These are phyloP conservation scores for Chalaropsis thielavioides DNA, from an alignment of 2,329 filamentous ascomycete genomes.

Conservation along the genomic window DNA sequence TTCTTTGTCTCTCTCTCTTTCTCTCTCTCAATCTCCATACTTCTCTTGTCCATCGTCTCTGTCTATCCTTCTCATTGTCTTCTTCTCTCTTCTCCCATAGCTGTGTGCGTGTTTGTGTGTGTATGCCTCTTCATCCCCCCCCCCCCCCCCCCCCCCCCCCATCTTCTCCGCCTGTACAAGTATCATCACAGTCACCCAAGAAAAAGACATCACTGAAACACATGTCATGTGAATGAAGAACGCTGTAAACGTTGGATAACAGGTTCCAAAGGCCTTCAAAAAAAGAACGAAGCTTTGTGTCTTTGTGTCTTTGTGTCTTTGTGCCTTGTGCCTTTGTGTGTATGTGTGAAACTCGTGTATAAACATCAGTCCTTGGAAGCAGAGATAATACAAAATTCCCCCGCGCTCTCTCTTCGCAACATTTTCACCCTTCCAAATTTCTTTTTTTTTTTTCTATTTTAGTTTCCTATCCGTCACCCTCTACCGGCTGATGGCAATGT, in stretches of 20 bases:
- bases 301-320: too few species aligned
- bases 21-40: background rate
- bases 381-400: too few species aligned
- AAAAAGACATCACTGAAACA: background rate
- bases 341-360: too few species aligned
- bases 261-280: too few species aligned
- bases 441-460: background rate
- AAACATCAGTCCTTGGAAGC: too few species aligned
- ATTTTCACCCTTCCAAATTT: background rate
- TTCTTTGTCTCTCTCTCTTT: background rate
- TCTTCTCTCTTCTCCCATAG: too few species aligned
- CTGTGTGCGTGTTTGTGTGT: too few species aligned
- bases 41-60: background rate
- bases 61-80: background rate
- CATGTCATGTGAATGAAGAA: too few species aligned
- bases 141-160: background rate
- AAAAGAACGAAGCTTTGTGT: too few species aligned
- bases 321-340: too few species aligned
- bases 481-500: conserved; percentile 50
- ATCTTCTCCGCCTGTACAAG: background rate
- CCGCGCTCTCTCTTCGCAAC: too few species aligned
- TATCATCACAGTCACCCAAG: background rate
- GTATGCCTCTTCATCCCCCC: background rate
- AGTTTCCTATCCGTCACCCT: conserved; percentile 9
- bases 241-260: background rate